Evolutionary conservation across 192 early-diverging fungal genomes (phyloP).

Genomic region (Linnemannia zychae): DNA sequence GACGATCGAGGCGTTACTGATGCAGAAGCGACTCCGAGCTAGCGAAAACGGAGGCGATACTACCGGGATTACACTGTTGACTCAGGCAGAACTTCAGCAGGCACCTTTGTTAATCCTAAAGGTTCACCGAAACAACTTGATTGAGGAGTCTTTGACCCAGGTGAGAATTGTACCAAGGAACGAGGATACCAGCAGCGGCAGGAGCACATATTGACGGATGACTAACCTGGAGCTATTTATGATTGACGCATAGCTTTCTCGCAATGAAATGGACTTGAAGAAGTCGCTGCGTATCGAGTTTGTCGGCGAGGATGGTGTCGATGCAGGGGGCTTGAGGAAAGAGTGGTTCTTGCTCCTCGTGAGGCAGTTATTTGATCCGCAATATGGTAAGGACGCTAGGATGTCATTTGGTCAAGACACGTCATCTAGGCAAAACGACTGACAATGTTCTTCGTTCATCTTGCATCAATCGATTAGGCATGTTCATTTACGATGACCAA

Average conservation of each 20-base stretch:
- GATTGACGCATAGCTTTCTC: slow-evolving; percentile 64
- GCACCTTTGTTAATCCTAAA: slow-evolving; percentile 73
- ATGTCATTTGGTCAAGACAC: not conserved
- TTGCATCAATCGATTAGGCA: slow-evolving; percentile 58
- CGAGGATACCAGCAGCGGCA: not conserved
- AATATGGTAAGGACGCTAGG: slow-evolving; percentile 71
- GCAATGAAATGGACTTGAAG: slow-evolving; percentile 85
- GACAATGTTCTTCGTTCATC: slow-evolving; percentile 24
- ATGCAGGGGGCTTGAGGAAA: slow-evolving; percentile 96
- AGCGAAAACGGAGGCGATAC: slow-evolving; percentile 29
- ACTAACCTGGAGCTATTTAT: not conserved
- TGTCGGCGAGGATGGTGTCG: slow-evolving; percentile 94
- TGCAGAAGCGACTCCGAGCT: slow-evolving; percentile 25
- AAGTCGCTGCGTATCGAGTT: slow-evolving; percentile 95
- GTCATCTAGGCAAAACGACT: slow-evolving; percentile 8
- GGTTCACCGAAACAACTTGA: slow-evolving; percentile 73
- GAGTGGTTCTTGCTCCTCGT: slow-evolving; percentile 98
- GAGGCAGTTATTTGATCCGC: slow-evolving; percentile 92
- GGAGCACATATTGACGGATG: not conserved
- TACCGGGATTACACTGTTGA: slow-evolving; percentile 18
- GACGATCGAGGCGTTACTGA: slow-evolving; percentile 44
- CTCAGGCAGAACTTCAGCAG: slow-evolving; percentile 32
- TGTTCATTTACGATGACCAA: slow-evolving; percentile 82
- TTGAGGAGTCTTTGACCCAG: slow-evolving; percentile 83
- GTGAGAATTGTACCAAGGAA: slow-evolving; percentile 15